phyloP scores from a whole-genome alignment of 2,329 filamentous ascomycete species.

The Thielaviopsis cerberus region DNA sequence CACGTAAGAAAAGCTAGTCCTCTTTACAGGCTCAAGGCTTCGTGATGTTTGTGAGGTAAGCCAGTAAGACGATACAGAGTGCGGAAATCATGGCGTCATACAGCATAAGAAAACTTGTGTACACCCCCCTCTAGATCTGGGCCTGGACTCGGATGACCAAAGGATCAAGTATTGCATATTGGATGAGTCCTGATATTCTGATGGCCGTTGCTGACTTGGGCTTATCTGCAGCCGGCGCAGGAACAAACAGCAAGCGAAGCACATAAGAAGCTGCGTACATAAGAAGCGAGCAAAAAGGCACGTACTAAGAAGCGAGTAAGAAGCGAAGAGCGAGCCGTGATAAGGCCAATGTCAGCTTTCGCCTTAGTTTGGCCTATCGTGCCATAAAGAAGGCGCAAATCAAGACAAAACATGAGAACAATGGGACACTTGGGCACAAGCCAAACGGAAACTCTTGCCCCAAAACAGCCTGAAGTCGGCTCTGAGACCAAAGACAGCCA shows the following conservation, averaged over 20 bases:
- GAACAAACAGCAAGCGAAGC: too few species aligned
- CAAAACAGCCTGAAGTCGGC: not conserved
- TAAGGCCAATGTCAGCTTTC: not conserved
- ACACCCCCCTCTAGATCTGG: not conserved
- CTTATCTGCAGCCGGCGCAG: too few species aligned
- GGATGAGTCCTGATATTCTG: not conserved
- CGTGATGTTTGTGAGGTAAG: not conserved
- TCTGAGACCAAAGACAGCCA: too few species aligned
- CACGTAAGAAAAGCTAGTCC: not conserved
- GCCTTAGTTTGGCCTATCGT: not conserved
- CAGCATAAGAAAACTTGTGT: not conserved
- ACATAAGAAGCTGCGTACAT: too few species aligned
- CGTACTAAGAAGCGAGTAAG: not conserved
- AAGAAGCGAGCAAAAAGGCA: too few species aligned
- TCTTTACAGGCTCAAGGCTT: not conserved
- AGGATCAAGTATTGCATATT: not conserved
- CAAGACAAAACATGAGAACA: not conserved
- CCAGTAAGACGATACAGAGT: too few species aligned
- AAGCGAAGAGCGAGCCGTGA: not conserved
- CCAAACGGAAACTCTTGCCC: not conserved
- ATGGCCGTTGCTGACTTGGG: not conserved
- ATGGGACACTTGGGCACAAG: not conserved
- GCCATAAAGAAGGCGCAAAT: not conserved
- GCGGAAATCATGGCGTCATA: not conserved
- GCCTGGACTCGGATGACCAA: not conserved